Evolutionary conservation across 306 rosid genomes (phyloP).

Genomic region (Trifolium dubium): DNA sequence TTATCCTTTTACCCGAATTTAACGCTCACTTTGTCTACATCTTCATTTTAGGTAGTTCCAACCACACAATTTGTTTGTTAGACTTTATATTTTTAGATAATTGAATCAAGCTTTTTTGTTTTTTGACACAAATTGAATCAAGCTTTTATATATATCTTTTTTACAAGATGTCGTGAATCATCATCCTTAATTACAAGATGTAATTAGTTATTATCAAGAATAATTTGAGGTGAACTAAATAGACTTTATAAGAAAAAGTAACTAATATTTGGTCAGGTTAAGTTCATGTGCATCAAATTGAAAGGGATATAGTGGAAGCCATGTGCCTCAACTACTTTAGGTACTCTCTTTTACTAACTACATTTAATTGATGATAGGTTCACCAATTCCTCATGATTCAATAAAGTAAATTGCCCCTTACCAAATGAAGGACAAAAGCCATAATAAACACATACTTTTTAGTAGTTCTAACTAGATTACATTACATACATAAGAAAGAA

Average conservation of each 20-base stretch:
- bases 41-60: conserved; percentile 10
- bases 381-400: neutral
- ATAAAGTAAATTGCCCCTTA: neutral
- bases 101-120: neutral
- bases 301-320: neutral
- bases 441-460: neutral
- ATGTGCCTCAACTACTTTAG: conserved; percentile 20
- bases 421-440: neutral
- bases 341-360: neutral
- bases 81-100: neutral
- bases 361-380: neutral
- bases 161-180: too few relatives aligned
- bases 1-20: conserved; percentile 18
- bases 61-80: neutral
- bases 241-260: neutral
- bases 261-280: neutral
- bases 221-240: neutral
- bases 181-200: neutral
- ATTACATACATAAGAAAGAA: neutral
- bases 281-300: conserved; percentile 13
- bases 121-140: too few relatives aligned
- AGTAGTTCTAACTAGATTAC: neutral
- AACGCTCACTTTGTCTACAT: neutral
- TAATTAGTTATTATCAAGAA: neutral
- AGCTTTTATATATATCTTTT: neutral